Conservation (phyloP, 2,329 filamentous ascomycete genomes). For the Neonectria magnoliae region DNA sequence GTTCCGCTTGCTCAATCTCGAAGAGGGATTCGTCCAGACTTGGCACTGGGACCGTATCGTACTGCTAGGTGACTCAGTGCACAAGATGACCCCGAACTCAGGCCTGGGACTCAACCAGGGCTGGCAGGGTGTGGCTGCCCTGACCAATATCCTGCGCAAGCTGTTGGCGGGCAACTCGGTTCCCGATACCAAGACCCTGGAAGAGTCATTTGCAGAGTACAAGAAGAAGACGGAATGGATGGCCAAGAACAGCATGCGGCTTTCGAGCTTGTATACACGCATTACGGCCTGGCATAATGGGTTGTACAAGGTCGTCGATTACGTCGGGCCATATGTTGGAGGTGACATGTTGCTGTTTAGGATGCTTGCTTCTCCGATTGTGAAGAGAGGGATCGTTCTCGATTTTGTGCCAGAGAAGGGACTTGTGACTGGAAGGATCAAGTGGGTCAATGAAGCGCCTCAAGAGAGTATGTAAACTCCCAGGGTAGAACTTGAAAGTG, state of each 20-base stretch:
- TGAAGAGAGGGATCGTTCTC: conserved; percentile 25
- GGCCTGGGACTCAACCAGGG: conserved; percentile 34
- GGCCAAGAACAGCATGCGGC: conserved; percentile 21
- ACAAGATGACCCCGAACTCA: conserved; percentile 35
- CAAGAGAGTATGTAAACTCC: background rate
- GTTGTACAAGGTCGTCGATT: conserved; percentile 25
- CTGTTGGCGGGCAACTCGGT: conserved; percentile 1
- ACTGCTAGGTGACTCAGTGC: conserved; percentile 28
- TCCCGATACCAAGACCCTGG: conserved; percentile 6
- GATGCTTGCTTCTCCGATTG: conserved; percentile 27
- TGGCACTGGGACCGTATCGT: conserved; percentile 33
- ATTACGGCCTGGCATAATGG: conserved; percentile 29
- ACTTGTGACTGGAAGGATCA: conserved; percentile 19
- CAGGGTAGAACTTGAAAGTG: too few species aligned
- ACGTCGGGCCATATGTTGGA: conserved; percentile 26
- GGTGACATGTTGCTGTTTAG: conserved; percentile 28
- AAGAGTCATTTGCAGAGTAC: conserved; percentile 20
- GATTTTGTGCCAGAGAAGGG: conserved; percentile 30
- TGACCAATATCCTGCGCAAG: conserved; percentile 23
- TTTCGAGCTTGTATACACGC: conserved; percentile 10
- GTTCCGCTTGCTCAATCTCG: conserved; percentile 8
- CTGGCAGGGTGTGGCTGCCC: conserved; percentile 26
- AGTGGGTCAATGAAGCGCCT: conserved; percentile 21
- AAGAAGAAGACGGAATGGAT: conserved; percentile 18
- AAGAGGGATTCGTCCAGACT: conserved; percentile 29